These are phyloP conservation scores for Massarina eburnea DNA, from an alignment of 2,329 filamentous ascomycete species.

Conservation along the genomic window DNA sequence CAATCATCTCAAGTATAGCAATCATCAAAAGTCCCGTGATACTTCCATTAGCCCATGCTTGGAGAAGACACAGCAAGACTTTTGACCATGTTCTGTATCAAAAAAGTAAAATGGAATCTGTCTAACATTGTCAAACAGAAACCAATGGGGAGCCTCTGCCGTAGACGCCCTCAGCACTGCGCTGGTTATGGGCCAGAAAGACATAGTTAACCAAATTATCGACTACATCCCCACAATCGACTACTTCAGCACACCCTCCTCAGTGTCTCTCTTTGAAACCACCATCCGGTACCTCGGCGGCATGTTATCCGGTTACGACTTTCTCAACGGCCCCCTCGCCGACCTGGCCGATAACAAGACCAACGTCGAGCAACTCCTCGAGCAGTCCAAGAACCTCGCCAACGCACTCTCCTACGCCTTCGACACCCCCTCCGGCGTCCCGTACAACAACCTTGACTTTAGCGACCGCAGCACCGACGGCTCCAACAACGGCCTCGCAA, in stretches of 20 bases:
- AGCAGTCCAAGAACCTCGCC: conserved; percentile 69
- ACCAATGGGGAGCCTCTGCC: conserved; percentile 82
- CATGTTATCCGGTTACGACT: conserved; percentile 73
- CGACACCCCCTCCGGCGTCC: conserved; percentile 72
- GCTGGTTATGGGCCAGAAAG: conserved; percentile 69
- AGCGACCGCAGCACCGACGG: conserved; percentile 51
- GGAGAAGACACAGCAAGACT: neutral
- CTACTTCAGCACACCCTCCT: conserved; percentile 60
- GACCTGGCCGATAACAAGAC: conserved; percentile 50
- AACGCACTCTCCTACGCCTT: conserved; percentile 77
- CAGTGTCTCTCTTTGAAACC: conserved; percentile 82
- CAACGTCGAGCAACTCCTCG: conserved; percentile 62
- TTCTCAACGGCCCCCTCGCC: conserved; percentile 68
- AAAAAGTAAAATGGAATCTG: neutral
- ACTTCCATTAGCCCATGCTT: neutral
- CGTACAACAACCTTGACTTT: conserved; percentile 69
- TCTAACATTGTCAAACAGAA: no score
- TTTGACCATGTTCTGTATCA: no score
- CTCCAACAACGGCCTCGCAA: conserved; percentile 71
- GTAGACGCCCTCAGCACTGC: conserved; percentile 81
- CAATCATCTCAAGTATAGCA: neutral
- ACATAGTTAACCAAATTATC: conserved; percentile 71
- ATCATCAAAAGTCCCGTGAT: neutral
- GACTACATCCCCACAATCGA: conserved; percentile 70
- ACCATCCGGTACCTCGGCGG: conserved; percentile 87